Evolutionary conservation across 495 filamentous ascomycete genomes (phyloP).

Genomic region (Staphylotrichum longicolle): DNA sequence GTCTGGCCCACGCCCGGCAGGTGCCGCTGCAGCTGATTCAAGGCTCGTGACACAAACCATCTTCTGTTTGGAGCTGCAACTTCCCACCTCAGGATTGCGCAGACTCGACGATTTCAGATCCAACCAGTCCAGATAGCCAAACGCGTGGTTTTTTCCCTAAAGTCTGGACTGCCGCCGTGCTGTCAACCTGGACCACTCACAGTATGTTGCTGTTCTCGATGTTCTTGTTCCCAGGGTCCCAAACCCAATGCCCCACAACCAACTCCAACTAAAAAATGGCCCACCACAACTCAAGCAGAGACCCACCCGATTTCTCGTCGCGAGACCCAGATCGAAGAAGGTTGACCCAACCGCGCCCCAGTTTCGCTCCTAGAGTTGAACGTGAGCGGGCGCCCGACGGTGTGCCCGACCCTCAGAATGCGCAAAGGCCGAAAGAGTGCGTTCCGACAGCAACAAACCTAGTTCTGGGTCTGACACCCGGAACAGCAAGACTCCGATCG

Average conservation of each 20-base stretch:
- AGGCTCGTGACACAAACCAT: conserved; percentile 5
- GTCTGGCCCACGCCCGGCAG: neutral
- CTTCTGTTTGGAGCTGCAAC: neutral
- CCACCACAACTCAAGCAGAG: neutral
- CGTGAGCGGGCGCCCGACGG: neutral
- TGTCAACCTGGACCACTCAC: neutral
- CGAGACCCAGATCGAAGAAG: conserved; percentile 5
- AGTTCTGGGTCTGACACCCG: conserved; percentile 11
- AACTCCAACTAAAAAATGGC: neutral
- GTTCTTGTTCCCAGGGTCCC: neutral
- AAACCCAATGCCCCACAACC: conserved; percentile 7
- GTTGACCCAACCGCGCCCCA: neutral
- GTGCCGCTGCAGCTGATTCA: neutral
- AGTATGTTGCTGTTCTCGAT: conserved; percentile 2
- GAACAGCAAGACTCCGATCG: conserved; percentile 13
- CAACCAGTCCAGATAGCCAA: no score
- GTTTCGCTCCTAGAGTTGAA: neutral
- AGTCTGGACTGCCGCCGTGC: neutral
- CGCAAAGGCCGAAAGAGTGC: conserved; percentile 18
- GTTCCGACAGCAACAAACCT: neutral
- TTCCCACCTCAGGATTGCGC: no score
- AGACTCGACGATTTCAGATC: no score
- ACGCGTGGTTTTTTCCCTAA: no score
- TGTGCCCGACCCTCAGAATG: conserved; percentile 23
- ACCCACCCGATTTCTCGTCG: conserved; percentile 8